Percentiles rank a stretch among this genome's conserved stretches.
Evolutionary conservation across 2,329 filamentous ascomycete genomes (phyloP).

Genomic region (Pseudocercospora crystallina): DNA sequence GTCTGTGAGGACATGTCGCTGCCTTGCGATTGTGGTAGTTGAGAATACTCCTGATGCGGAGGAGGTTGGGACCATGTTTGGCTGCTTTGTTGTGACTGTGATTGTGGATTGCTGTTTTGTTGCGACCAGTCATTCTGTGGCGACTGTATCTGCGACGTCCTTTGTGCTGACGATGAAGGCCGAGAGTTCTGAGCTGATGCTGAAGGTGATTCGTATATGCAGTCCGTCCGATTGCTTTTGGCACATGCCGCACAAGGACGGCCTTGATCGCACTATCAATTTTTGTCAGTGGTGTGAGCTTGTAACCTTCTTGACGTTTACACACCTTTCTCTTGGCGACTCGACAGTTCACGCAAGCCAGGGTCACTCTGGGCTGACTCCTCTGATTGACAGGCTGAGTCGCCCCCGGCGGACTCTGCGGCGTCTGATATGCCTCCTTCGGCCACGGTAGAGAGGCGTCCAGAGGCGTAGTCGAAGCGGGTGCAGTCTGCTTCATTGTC

Average conservation of each 20-base stretch:
- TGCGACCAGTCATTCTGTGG: not conserved
- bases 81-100: not conserved
- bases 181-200: not conserved
- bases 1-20: not conserved
- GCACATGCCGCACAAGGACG: slow-evolving; percentile 17
- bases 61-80: not conserved
- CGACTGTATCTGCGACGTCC: not conserved
- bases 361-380: not conserved
- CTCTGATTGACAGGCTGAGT: slow-evolving; percentile 1
- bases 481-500: slow-evolving; percentile 23
- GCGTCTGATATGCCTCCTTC: slow-evolving; percentile 2
- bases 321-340: not conserved
- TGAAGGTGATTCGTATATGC: slow-evolving; percentile 12
- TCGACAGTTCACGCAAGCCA: slow-evolving; percentile 14
- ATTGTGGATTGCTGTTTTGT: not conserved
- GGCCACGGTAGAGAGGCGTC: slow-evolving; percentile 1
- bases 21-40: not conserved
- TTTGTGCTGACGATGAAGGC: not conserved
- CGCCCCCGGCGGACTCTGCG: not conserved
- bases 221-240: slow-evolving; percentile 10
- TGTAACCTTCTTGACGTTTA: too few relatives aligned
- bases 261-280: slow-evolving; percentile 18
- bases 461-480: not conserved
- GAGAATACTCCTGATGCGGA: not conserved
- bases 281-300: too few relatives aligned